Evolutionary conservation across 257 asterid genomes (phyloP), one percentile per base, ranked within the genome.

Genomic region (Apocynum venetum): DNA sequence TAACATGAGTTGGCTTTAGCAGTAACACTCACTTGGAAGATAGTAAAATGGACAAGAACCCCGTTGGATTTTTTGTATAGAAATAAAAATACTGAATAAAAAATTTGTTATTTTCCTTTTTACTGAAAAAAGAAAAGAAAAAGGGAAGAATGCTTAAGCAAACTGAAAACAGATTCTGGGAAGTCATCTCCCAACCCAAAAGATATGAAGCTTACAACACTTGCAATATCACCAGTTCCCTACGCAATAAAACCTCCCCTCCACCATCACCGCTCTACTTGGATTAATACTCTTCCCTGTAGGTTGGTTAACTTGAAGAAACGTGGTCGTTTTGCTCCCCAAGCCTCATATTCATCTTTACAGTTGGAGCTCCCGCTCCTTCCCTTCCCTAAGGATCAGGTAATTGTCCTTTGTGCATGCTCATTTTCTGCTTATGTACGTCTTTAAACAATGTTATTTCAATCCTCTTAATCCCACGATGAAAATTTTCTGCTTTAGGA

Each of bases 351-450:
- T 10, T 74, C 74, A n/a, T 20, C 59, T 52, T 64, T 56, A 10
- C 20, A 53, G 74, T 17, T 75, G 10, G 78, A 80, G 78, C 80
- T 83, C 66, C 84, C 84, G 13, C 82, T 83, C 66, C 86, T 83
- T n/a, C 86, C 84, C 43, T 83, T 80, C 46, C 86, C 86, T 8
- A 77, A 77, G 70, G 84, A 83, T 72, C 86, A 83, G 82, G 86
- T 83, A 11, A 47, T 55, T 8, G 46, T 47, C 4, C 13, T 70
- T 8, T 9, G 19, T 31, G 8, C 35, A 6, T 77, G 4, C 0
- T 13, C 5, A n/a, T 31, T 55, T 60, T 36, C 12, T 4, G 17
- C 49, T 66, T 25, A 25, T 25, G 40, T 31, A 13, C 31, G 2
- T 53, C 46, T 43, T n/a, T 9, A 1, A 38, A n/a, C 44, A 19